These are phyloP conservation scores for Uncinocarpus reesii DNA, from an alignment of 2,329 filamentous ascomycete genomes.

Conservation along the genomic window DNA sequence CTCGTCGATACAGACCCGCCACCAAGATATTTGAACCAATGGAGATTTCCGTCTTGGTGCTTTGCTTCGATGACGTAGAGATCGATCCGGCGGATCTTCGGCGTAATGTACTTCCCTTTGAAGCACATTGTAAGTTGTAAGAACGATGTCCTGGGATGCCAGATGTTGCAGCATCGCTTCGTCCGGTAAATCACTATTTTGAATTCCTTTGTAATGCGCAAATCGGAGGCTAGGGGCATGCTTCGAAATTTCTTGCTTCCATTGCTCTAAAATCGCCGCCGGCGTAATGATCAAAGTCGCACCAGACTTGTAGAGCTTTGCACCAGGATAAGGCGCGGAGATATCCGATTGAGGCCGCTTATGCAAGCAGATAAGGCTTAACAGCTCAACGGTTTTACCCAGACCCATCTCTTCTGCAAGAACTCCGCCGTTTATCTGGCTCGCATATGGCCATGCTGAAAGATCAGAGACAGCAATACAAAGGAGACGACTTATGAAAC, in stretches of 20 bases:
- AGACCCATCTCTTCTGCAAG: constrained; percentile 44
- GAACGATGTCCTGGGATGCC: constrained; percentile 44
- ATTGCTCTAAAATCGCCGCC: constrained; percentile 51
- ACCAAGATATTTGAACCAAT: constrained; percentile 73
- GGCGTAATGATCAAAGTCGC: constrained; percentile 56
- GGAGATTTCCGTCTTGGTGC: constrained; percentile 62
- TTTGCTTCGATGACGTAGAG: constrained; percentile 53
- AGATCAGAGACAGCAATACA: constrained; percentile 32
- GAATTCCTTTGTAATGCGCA: constrained; percentile 48
- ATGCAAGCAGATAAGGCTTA: constrained; percentile 37
- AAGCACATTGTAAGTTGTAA: constrained; percentile 60
- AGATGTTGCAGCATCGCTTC: constrained; percentile 40
- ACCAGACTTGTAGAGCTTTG: constrained; percentile 33
- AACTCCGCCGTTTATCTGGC: constrained; percentile 34
- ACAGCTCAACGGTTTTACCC: constrained; percentile 43
- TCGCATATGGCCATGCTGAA: constrained; percentile 26
- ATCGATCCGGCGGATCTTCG: constrained; percentile 57
- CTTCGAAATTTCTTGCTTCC: constrained; percentile 48
- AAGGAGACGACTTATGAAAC: constrained; percentile 35
- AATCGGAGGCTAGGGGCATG: constrained; percentile 50
- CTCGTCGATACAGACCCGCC: constrained; percentile 61
- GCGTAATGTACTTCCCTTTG: constrained; percentile 71
- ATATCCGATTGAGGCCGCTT: constrained; percentile 20
- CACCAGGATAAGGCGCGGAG: constrained; percentile 15
- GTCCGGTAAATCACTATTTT: constrained; percentile 26